These are phyloP conservation scores for Dictyostelium purpureum DNA, from an alignment of 78 protist genomes.

Conservation along the genomic window DNA sequence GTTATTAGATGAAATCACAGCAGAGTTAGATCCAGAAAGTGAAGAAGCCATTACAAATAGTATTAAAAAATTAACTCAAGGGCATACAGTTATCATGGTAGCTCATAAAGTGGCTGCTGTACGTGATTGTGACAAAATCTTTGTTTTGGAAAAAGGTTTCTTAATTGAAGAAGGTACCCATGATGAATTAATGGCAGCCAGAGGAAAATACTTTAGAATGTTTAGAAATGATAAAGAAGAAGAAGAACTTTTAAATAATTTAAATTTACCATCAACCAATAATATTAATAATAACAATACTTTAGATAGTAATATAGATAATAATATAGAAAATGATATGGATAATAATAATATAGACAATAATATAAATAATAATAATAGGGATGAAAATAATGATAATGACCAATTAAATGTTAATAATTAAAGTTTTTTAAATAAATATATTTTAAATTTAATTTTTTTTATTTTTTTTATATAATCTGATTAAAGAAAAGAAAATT, in stretches of 20 bases:
- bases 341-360: background rate
- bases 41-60: conserved; percentile 92
- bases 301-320: background rate
- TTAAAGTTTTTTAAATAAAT: too few relatives aligned
- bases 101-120: conserved; percentile 95
- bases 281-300: background rate
- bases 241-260: conserved; percentile 14
- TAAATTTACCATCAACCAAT: too few relatives aligned
- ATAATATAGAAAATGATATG: background rate
- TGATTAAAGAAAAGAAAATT: background rate
- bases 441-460: too few relatives aligned
- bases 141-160: conserved; percentile 84
- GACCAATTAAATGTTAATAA: background rate
- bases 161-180: conserved; percentile 91
- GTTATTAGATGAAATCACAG: conserved; percentile 95
- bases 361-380: background rate
- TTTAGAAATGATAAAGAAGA: conserved; percentile 18
- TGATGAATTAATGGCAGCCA: conserved; percentile 69
- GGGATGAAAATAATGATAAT: background rate
- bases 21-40: conserved; percentile 94
- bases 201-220: conserved; percentile 63
- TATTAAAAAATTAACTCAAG: conserved; percentile 70
- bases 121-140: conserved; percentile 84
- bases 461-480: too few relatives aligned
- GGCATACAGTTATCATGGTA: conserved; percentile 87